Base-by-base conservation (phyloP, 495 filamentous ascomycete species). In the Tricharina praecox region DNA sequence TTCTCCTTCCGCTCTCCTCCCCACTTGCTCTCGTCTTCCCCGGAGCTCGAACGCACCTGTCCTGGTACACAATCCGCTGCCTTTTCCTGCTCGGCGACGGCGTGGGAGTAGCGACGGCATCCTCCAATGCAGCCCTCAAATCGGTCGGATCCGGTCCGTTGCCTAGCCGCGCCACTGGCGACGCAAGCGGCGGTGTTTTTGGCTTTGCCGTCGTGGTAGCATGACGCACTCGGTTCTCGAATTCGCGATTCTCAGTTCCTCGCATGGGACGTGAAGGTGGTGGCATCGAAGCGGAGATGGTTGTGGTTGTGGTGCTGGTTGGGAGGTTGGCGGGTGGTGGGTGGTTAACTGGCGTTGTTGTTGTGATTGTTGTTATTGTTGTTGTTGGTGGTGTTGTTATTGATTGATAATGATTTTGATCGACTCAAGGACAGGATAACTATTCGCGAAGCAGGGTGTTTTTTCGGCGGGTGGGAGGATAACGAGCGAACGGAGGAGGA, bases 1-100 rank as follows among this genome's bases (percentile, higher is more conserved):
- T 10, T 18, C 40, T 35, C 44, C 32, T 35, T 16, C 18, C 32
- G 13, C 13, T 13, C n/a, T n/a, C n/a, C n/a, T n/a, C n/a, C n/a
- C n/a, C n/a, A n/a, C n/a, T n/a, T n/a, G n/a, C n/a, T n/a, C n/a
- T n/a, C n/a, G 39, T 44, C 15, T 26, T 23, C 7, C 44, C 20
- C 28, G 9, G 20, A 46, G 30, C 21, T 32, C 30, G 28, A 9
- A 23, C 58, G 20, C 33, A 61, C 58, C 58, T 56, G 18, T 61
- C 58, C 32, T 52, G 47, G 48, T 61, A 61, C 33, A 59, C 45
- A 58, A 60, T 55, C 48, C 58, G 39, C 44, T 61, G 58, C 28
- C 58, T 48, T 47, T 61, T 61, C 51, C 58, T 51, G 30, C 58
- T 61, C n/a, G 58, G 58, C 23, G 58, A 61, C 35, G 58, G 58